Base-by-base conservation (phyloP, 805 yeast genomes). In the Sugiyamaella americana region DNA sequence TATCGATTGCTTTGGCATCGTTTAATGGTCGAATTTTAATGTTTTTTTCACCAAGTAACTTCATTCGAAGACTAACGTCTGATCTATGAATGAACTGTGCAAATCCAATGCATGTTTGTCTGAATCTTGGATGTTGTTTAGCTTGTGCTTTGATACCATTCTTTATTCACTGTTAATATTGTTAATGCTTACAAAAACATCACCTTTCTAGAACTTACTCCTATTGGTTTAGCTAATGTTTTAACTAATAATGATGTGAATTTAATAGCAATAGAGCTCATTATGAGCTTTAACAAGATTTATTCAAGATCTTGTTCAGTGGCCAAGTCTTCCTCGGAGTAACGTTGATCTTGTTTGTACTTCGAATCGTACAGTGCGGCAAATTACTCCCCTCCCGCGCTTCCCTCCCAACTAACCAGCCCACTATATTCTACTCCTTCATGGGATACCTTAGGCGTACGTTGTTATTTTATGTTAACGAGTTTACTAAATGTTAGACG, bases 201-300 rank as follows among this genome's bases (percentile, higher is more conserved):
- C 32, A 8, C 32, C 8, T 26, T 26, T 26, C 8, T 8, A 26
- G 13, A 26, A 26, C 32, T 26, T 26, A 26, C 32, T 18, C 91
- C 87, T 24, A 86, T 73, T 1, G 95, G 95, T 60, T 83, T 85
- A 32, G 94, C 82, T 37, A 86, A 69, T 32, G 91, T 86, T 51
- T 89, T 66, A 4, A 85, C 76, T 45, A 84, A 71, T 45, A 86
- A 72, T 20, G 89, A 75, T 8, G 87, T 78, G 54, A 86, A 66
- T 61, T 86, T 86, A 41, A 85, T 71, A 6, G 89, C 87, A 32
- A 86, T 74, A 21, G 84, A 78, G 67, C 91, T 84, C 93, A 85
- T 84, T 13, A 18, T n/a, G n/a, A n/a, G n/a, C n/a, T n/a, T n/a
- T n/a, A n/a, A n/a, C n/a, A n/a, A n/a, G n/a, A n/a, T n/a, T n/a